Evolutionary conservation across 176 grass and related monocot species (phyloP).

Genomic region (Bolboschoenus planiculmis): DNA sequence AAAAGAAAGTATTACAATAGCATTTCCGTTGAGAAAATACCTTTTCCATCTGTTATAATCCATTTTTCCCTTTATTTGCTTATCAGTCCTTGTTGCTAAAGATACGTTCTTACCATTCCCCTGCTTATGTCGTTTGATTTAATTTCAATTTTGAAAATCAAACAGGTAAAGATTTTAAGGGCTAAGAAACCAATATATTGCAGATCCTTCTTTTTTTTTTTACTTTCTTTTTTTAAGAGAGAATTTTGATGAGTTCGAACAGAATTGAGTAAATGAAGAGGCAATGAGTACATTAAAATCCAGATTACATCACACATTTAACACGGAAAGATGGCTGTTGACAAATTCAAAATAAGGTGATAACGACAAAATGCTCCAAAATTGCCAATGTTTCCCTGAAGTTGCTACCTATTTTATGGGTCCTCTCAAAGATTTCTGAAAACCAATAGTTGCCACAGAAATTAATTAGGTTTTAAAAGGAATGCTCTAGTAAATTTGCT

Average conservation of each 20-base stretch:
- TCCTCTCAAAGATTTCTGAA: conserved; percentile 4
- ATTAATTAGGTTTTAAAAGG: neutral
- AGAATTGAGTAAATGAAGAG: neutral
- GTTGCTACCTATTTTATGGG: conserved; percentile 9
- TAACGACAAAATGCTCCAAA: conserved; percentile 14
- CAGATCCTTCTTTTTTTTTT: neutral
- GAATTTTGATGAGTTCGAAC: conserved; percentile 2
- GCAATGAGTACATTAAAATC: neutral
- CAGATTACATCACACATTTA: neutral
- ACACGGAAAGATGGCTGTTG: neutral
- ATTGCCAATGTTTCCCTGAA: conserved; percentile 1
- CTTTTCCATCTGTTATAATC: neutral
- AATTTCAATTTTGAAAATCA: neutral
- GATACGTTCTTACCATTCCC: neutral
- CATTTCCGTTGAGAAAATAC: neutral
- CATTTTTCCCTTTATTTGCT: neutral
- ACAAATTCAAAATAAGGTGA: conserved; percentile 14
- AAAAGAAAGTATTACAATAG: too few species aligned
- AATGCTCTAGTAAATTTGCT: neutral
- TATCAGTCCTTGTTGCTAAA: neutral
- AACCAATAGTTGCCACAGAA: neutral
- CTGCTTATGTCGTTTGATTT: neutral
- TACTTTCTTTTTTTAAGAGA: neutral
- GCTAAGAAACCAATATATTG: neutral
- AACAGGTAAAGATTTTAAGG: neutral